Conservation (phyloP, 441 rosid genomes). For the Gossypium trilobum region DNA sequence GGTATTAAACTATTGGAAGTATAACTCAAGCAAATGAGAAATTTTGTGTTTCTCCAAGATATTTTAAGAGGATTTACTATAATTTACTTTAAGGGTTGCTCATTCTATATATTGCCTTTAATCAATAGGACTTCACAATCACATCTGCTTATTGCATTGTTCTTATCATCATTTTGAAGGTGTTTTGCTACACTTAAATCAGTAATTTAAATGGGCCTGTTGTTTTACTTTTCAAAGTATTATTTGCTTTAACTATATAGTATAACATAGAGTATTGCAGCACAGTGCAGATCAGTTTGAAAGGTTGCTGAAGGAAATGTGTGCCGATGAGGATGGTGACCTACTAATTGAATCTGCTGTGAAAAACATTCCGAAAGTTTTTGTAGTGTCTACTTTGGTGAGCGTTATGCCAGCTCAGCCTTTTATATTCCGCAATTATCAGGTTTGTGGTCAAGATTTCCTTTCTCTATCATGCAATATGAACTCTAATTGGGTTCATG, state of each 20-base stretch:
- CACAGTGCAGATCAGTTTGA: conserved; percentile 97
- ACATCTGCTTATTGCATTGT: not conserved
- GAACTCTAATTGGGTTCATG: conserved; percentile 9
- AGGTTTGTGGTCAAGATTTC: conserved; percentile 38
- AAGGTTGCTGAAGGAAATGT: conserved; percentile 91
- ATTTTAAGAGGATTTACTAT: not conserved
- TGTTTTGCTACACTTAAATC: not conserved
- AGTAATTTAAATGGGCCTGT: conserved; percentile 1
- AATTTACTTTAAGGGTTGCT: conserved; percentile 13
- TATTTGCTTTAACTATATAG: conserved; percentile 19
- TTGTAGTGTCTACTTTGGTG: conserved; percentile 86
- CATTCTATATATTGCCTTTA: not conserved
- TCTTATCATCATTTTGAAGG: not conserved
- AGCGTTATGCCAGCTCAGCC: conserved; percentile 94
- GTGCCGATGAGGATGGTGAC: conserved; percentile 93
- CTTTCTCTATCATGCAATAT: conserved; percentile 6
- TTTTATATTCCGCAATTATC: conserved; percentile 88
- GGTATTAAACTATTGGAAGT: not conserved
- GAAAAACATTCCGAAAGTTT: conserved; percentile 83
- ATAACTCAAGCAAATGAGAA: not conserved
- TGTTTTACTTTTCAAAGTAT: conserved; percentile 7
- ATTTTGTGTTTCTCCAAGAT: not conserved
- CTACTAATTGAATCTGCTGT: conserved; percentile 87
- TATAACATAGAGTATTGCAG: conserved; percentile 53
- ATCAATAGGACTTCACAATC: not conserved